A percentile compares a stretch with the other conserved stretches of the same genome.
Evolutionary conservation across 352 stramenopile species (phyloP).

Genomic region (Phytophthora boehmeriae): DNA sequence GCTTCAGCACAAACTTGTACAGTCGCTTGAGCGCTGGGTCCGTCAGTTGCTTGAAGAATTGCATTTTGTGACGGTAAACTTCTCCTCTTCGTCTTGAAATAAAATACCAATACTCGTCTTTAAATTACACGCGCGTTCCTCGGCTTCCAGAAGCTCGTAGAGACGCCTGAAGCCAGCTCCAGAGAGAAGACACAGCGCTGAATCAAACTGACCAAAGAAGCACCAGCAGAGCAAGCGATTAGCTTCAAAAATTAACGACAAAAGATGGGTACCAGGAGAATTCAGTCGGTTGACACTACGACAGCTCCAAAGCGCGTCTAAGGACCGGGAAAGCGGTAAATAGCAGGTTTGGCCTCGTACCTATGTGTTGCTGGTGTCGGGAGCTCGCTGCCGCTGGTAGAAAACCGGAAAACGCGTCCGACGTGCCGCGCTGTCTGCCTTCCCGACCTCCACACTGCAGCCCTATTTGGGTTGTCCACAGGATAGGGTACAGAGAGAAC

Average conservation of each 20-base stretch:
- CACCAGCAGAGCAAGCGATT: not conserved
- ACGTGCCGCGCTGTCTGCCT: constrained; percentile 19
- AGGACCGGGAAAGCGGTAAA: constrained; percentile 1
- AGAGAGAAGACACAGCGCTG: not conserved
- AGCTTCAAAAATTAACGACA: not conserved
- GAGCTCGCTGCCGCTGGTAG: constrained; percentile 2
- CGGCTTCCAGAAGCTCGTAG: not conserved
- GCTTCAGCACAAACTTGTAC: constrained; percentile 93
- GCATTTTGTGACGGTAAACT: constrained; percentile 42
- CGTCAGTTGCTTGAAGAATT: constrained; percentile 90
- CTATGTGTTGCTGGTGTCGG: constrained; percentile 4
- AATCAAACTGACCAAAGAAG: not conserved
- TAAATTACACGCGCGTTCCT: constrained; percentile 1
- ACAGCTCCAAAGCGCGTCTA: not conserved
- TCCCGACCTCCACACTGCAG: constrained; percentile 4
- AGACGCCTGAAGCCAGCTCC: not conserved
- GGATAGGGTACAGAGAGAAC: constrained; percentile 32
- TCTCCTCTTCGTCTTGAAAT: constrained; percentile 9
- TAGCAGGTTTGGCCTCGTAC: constrained; percentile 1
- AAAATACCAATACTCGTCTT: constrained; percentile 6
- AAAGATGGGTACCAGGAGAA: not conserved
- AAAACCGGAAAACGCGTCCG: constrained; percentile 8
- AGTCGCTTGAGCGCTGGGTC: constrained; percentile 90
- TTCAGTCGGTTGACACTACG: constrained; percentile 2
- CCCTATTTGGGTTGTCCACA: constrained; percentile 38